phyloP scores from a whole-genome alignment of 768 basidiomycete species.

The Serendipita indica region DNA sequence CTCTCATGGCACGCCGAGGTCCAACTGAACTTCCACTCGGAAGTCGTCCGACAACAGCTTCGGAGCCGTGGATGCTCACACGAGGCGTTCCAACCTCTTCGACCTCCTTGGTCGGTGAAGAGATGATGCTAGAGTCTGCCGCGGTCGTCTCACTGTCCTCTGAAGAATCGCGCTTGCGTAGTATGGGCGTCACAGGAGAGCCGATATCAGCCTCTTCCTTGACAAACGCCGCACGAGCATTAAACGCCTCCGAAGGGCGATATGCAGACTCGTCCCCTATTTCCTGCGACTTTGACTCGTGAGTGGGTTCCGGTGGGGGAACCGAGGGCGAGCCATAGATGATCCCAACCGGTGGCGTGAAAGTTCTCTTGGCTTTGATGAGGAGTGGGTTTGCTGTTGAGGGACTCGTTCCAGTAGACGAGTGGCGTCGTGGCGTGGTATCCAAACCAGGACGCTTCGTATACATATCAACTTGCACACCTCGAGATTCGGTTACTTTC shows the following conservation, averaged over 20 bases:
- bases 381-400: too few species aligned
- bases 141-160: neutral
- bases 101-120: constrained; percentile 4
- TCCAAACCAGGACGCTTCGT: neutral
- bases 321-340: neutral
- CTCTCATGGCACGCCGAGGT: constrained; percentile 32
- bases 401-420: neutral
- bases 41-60: neutral
- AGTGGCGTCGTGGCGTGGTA: neutral
- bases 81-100: neutral
- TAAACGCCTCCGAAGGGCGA: neutral
- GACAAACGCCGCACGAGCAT: neutral
- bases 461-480: constrained; percentile 6
- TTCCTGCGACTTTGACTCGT: neutral
- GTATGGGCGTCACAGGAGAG: neutral
- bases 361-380: too few species aligned
- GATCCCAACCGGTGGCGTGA: neutral
- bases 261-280: neutral
- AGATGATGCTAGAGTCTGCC: constrained; percentile 4
- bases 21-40: neutral
- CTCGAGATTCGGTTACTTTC: constrained; percentile 4
- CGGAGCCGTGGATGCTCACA: neutral
- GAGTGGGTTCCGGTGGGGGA: neutral
- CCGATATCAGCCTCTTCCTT: neutral
- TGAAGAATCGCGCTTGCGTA: constrained; percentile 3